Conservation (phyloP, 106 monocot genomes). For the Alisma plantagoaquatica region DNA sequence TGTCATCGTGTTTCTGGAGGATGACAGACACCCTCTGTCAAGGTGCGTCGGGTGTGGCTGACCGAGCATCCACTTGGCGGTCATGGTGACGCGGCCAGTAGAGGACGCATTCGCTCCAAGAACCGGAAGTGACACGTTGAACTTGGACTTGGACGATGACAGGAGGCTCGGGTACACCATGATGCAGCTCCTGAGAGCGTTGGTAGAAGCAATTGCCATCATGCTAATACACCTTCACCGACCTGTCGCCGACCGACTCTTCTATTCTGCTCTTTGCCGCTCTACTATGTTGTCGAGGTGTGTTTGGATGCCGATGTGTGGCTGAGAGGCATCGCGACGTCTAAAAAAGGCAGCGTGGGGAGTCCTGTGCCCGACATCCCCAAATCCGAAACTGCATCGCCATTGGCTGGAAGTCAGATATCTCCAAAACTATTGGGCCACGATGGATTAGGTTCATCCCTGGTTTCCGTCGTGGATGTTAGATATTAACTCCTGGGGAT, state of each 20-base stretch:
- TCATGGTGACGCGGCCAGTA: slow-evolving; percentile 60
- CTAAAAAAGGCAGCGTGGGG: neutral
- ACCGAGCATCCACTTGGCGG: slow-evolving; percentile 96
- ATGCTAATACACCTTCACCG: neutral
- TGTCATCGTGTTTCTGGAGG: too few species aligned
- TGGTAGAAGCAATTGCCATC: slow-evolving; percentile 16
- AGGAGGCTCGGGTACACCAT: slow-evolving; percentile 60
- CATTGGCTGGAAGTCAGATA: neutral
- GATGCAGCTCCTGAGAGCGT: slow-evolving; percentile 41
- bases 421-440: neutral
- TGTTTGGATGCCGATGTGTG: neutral
- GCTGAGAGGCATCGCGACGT: neutral
- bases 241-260: neutral
- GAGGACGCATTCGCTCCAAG: slow-evolving; percentile 10
- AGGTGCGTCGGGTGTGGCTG: slow-evolving; percentile 94
- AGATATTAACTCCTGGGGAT: too few species aligned
- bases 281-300: too few species aligned
- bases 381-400: neutral
- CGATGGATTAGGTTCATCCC: neutral
- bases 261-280: too few species aligned
- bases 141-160: slow-evolving; percentile 61
- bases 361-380: too few species aligned
- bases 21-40: too few species aligned
- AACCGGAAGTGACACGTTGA: slow-evolving; percentile 29
- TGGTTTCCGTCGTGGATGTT: slow-evolving; percentile 1